Base-by-base conservation (phyloP, 129 eudicot species). In the Flaveria brownii region DNA sequence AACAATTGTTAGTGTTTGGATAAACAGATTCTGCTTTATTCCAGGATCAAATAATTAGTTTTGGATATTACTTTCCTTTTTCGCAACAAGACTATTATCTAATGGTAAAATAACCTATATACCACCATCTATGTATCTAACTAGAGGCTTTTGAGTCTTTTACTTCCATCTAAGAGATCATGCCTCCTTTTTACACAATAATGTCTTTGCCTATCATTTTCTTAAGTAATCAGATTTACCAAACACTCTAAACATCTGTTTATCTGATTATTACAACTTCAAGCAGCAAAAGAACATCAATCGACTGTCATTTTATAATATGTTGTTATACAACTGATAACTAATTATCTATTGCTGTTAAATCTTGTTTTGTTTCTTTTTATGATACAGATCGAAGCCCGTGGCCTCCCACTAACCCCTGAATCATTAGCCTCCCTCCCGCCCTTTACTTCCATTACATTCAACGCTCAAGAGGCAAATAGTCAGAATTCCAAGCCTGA, bases 391-490 rank as follows among this genome's bases (percentile, higher is more conserved):
- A 89, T 95, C 75, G 99, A 89, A 86, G 92, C 96, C 20, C 91
- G 85, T 83, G 97, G 96, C 28, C 91, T 95, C 25, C 97, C 97
- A n/a, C 77, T 89, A 65, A 71, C 90, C 33, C 92, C 96, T 0
- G 97, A 95, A 75, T 87, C 97, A 52, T 81, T 95, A 75, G 90
- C 96, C 76, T 74, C 86, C 25, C 92, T 95, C 17, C 87, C 92
- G 9, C 93, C 96, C 28, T 95, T 95, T 77, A 52, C 90, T 69
- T 91, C 94, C 16, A 91, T 95, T 60, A 83, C 96, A 52, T 86
- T 95, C 67, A 95, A 91, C 41, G 79, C 88, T 6, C 88, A 71
- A 74, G 84, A 84, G 76, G 75, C 90, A 51, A 74, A 73, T 60
- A 91, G 87, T 65, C 77, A 74, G 75, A 86, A 72, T 26, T 68